Percentiles rank a stretch among this genome's conserved stretches.
These are phyloP conservation scores for Mycena crocata DNA, from an alignment of 768 basidiomycete genomes.

Conservation along the genomic window DNA sequence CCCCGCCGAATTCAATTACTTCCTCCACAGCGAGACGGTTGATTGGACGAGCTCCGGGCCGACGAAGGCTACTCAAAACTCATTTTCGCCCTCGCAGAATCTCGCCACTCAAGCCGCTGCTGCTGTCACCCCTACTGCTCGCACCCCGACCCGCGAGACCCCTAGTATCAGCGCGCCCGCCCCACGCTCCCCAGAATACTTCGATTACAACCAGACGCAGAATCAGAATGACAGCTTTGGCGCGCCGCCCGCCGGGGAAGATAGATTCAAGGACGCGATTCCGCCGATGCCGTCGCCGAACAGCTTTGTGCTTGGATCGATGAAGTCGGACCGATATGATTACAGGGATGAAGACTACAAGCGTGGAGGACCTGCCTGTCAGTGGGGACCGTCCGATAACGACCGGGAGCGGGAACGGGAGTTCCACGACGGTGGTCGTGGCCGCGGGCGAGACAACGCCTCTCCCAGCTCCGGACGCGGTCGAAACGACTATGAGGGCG, in stretches of 20 bases:
- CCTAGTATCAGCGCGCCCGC: conserved; percentile 17
- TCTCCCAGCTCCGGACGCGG: conserved; percentile 1
- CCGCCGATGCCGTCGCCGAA: not conserved
- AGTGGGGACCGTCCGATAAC: conserved; percentile 6
- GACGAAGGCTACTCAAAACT: conserved; percentile 23
- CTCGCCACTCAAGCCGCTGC: conserved; percentile 11
- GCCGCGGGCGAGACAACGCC: not conserved
- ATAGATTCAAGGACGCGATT: not conserved
- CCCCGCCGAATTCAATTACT: conserved; percentile 33
- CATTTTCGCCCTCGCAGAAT: conserved; percentile 29
- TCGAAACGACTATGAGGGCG: not conserved
- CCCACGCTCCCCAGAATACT: conserved; percentile 17
- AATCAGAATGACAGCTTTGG: not conserved
- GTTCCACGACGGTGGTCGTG: conserved; percentile 3
- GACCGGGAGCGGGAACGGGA: not conserved
- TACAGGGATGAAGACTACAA: not conserved
- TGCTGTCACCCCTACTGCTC: not conserved
- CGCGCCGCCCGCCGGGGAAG: not conserved
- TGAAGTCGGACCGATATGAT: conserved; percentile 28
- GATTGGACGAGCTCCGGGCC: conserved; percentile 25
- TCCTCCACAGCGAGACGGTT: conserved; percentile 23
- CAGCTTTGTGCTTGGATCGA: conserved; percentile 28
- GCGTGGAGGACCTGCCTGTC: not conserved
- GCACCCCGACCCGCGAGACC: not conserved
- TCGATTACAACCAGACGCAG: conserved; percentile 27